Conservation (phyloP, 306 rosid genomes). For the Benincasa hispida region DNA sequence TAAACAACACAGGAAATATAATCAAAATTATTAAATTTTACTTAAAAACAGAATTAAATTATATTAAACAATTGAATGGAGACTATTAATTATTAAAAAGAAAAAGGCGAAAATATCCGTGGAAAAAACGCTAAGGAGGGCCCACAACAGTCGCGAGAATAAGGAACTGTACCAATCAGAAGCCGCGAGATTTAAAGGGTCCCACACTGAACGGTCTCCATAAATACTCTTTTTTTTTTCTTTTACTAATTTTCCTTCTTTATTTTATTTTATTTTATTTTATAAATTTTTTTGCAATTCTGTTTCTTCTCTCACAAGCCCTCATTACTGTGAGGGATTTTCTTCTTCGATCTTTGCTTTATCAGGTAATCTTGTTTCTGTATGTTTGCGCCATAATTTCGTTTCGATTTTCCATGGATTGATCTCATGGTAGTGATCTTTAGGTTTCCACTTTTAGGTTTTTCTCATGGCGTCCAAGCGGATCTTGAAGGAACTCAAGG, state of each 20-base stretch:
- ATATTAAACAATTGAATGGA: not conserved
- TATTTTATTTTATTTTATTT: too few relatives aligned
- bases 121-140: constrained; percentile 2
- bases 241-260: not conserved
- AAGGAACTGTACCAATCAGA: constrained; percentile 6
- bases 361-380: not conserved
- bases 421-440: not conserved
- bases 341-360: not conserved
- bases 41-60: not conserved
- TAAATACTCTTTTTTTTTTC: not conserved
- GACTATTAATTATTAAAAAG: not conserved
- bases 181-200: not conserved
- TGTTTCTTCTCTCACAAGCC: not conserved
- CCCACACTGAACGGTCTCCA: not conserved
- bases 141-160: constrained; percentile 7
- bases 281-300: not conserved
- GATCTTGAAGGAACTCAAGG: constrained; percentile 9
- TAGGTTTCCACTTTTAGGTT: not conserved
- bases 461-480: constrained; percentile 5
- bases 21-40: not conserved
- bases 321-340: constrained; percentile 7
- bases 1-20: not conserved
- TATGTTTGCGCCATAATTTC: not conserved
- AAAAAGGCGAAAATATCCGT: not conserved
- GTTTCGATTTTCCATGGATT: not conserved